Conservation (phyloP, 306 rosid species). For the Prunus dulcis region DNA sequence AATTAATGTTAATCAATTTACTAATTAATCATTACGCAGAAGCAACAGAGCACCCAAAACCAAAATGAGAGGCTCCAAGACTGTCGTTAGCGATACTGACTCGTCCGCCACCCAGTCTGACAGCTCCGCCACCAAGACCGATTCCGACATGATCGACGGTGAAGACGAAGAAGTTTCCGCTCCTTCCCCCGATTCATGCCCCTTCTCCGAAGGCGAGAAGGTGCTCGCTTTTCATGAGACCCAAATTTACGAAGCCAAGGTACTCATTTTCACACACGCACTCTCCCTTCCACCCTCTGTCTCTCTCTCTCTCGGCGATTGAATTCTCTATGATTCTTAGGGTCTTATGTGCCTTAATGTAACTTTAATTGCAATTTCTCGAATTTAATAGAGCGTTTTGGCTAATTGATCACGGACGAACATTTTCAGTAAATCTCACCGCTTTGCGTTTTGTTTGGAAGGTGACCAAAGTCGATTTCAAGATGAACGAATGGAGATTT, state of each 20-base stretch:
- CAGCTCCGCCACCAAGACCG: slow-evolving; percentile 28
- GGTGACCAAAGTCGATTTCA: slow-evolving; percentile 46
- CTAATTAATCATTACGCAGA: too few relatives aligned
- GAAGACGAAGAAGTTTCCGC: slow-evolving; percentile 16
- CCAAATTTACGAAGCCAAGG: slow-evolving; percentile 71
- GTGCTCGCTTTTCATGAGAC: slow-evolving; percentile 49
- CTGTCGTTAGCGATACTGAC: slow-evolving; percentile 19
- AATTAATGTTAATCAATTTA: too few relatives aligned
- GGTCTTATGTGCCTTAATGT: too few relatives aligned
- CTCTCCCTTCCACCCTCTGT: too few relatives aligned
- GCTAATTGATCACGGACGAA: not conserved
- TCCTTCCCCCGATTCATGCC: slow-evolving; percentile 36
- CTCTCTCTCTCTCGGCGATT: not conserved
- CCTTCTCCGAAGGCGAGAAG: slow-evolving; percentile 52
- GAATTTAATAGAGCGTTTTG: not conserved
- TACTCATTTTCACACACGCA: not conserved
- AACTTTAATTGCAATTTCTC: not conserved
- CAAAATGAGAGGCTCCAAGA: slow-evolving; percentile 52
- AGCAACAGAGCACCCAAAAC: not conserved
- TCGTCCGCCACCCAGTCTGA: slow-evolving; percentile 40
- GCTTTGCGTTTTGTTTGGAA: slow-evolving; percentile 24
- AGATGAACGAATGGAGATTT: slow-evolving; percentile 40
- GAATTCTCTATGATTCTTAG: not conserved
- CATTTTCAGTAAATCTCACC: not conserved
- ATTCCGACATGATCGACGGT: slow-evolving; percentile 32